Evolutionary conservation across 2,329 filamentous ascomycete species (phyloP), one percentile per base, ranked within the genome.

Genomic region (Phyllosticta ampelicida): DNA sequence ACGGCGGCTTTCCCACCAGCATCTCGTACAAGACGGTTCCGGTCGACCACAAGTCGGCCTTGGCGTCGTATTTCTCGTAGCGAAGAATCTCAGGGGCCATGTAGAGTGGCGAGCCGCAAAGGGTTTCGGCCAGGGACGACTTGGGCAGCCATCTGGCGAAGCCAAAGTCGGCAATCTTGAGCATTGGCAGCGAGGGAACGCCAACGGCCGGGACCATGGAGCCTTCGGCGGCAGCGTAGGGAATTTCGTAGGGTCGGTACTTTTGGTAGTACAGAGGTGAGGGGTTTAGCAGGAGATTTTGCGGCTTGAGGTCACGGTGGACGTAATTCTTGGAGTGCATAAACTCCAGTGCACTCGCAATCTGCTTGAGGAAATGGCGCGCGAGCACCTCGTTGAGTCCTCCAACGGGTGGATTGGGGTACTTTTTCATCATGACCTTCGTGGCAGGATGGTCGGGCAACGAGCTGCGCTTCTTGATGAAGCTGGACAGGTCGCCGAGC

Each of bases 151-250:
- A 90, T 58, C 94, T 85, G 58, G 94, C 94, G 70, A 99, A 99
- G n/a, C 94, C 94, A 69, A 99, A 99, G 75, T 99, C 94, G 59
- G 94, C 94, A 65, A 99, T 86, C 75, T 99, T 99, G 61, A 99
- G 82, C 86, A 97, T 95, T 4, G 94, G 94, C 49, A 99, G 75
- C 18, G 90, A 94, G 56, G 83, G 80, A 28, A 99, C 77, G 8
- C 94, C 94, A 23, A 86, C 86, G 23, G 86, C 82, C 3, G 92
- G 90, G 51, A 89, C 87, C 58, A 94, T 78, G 0, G 90, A 91
- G 68, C 91, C 84, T 50, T 87, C 85, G 66, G 87, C 91, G 55
- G 86, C 87, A 70, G 94, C 85, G 60, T 94, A 85, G 18, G 88
- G 85, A 60, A 86, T 81, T 30, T 80, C 77, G 60, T 83, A 79